Base-by-base conservation (phyloP, 345 rosid genomes). In the Erucastrum elatum region DNA sequence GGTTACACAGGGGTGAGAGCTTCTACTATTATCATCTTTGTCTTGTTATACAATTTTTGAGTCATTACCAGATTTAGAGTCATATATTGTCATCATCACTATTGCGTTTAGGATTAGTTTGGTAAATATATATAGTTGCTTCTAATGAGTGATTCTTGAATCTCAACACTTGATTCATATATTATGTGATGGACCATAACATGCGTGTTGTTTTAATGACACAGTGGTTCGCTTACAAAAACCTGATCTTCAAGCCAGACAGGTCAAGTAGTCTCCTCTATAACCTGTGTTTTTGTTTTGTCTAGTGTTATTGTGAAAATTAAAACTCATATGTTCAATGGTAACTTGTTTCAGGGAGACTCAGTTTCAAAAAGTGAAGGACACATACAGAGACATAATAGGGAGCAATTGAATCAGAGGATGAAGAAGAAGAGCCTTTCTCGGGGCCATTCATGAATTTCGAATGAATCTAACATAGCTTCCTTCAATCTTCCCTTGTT, bases 191-290 rank as follows among this genome's bases (percentile, higher is more conserved):
- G 63, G 37, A 44, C 13, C 44, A 15, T 46, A 74, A 17, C 59
- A 4, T 13, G 41, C 34, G 62, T 11, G 6, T 29, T 76, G 72
- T 62, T 26, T 49, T 49, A 77, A 7, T 46, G 4, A 1, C 72
- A 83, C 89, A 94, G 97, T 92, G 93, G 92, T 92, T 94, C 66
- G 88, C 88, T 11, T 94, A 91, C 91, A 94, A 88, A 88, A 88
- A 94, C 83, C 88, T 92, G 60, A 10, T 94, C 70, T 90, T 83
- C 86, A 85, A 84, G 75, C 95, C 97, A 41, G 98, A 94, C 82
- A 91, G 97, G 98, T 65, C 1, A 26, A 58, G 12, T 55, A 37
- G 4, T 2, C 59, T 49, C 77, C 27, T 68, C 61, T 64, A 11
- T n/a, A 26, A 44, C 61, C 25, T 64, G 2, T 37, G n/a, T n/a